These are phyloP conservation scores for Fistulifera solaris DNA, from an alignment of 108 stramenopile genomes.

Conservation along the genomic window DNA sequence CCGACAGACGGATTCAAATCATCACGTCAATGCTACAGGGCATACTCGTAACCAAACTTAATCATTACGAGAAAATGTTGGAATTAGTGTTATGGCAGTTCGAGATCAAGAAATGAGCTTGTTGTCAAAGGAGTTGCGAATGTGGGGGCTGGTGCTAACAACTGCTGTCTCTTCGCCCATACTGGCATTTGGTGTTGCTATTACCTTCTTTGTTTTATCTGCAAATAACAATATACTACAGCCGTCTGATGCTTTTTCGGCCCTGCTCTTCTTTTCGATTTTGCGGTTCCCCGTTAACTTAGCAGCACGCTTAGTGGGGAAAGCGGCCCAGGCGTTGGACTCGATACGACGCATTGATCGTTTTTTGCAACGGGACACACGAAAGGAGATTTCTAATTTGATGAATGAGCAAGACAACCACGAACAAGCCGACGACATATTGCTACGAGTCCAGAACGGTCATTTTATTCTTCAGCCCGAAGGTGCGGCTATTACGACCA, in stretches of 20 bases:
- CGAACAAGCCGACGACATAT: neutral
- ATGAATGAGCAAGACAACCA: slow-evolving; percentile 1
- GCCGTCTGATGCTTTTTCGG: slow-evolving; percentile 62
- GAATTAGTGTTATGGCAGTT: slow-evolving; percentile 22
- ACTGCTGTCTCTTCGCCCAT: slow-evolving; percentile 56
- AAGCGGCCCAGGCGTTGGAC: slow-evolving; percentile 48
- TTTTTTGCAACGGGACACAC: slow-evolving; percentile 45
- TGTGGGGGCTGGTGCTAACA: slow-evolving; percentile 58
- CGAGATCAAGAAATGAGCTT: slow-evolving; percentile 44
- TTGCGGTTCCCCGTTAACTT: slow-evolving; percentile 78
- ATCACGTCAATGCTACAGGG: slow-evolving; percentile 64
- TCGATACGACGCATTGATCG: slow-evolving; percentile 37
- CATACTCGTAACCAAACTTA: slow-evolving; percentile 76
- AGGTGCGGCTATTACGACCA: slow-evolving; percentile 16
- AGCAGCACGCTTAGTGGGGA: slow-evolving; percentile 60
- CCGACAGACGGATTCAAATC: slow-evolving; percentile 68
- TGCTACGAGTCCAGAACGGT: slow-evolving; percentile 2
- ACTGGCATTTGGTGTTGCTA: slow-evolving; percentile 38
- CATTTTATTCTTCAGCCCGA: slow-evolving; percentile 35
- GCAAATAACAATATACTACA: slow-evolving; percentile 52
- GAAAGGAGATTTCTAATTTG: slow-evolving; percentile 1
- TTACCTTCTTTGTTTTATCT: slow-evolving; percentile 60
- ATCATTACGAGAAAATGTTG: slow-evolving; percentile 63
- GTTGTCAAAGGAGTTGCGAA: slow-evolving; percentile 46
- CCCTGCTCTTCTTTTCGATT: slow-evolving; percentile 52